A percentile compares a stretch with the other conserved stretches of the same genome.
These are phyloP conservation scores for Mycena rebaudengoi DNA, from an alignment of 768 basidiomycete genomes.

Conservation along the genomic window DNA sequence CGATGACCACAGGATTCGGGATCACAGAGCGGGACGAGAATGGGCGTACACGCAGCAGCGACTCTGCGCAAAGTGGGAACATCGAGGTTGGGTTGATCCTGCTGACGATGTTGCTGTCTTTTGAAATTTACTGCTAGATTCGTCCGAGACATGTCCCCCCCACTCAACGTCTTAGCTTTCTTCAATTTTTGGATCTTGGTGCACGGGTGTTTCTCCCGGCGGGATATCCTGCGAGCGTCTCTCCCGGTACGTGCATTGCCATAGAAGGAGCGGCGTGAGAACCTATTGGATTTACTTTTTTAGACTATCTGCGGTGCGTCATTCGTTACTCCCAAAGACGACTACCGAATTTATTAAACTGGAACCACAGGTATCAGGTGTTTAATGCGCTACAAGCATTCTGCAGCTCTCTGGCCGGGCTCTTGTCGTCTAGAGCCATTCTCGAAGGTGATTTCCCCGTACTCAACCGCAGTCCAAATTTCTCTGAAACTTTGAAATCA, in stretches of 20 bases:
- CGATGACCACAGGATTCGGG: neutral
- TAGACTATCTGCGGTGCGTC: constrained; percentile 65
- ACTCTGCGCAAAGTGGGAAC: neutral
- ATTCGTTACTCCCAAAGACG: too few species aligned
- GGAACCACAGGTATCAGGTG: constrained; percentile 63
- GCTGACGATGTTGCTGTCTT: too few species aligned
- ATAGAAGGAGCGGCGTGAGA: too few species aligned
- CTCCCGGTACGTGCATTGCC: constrained; percentile 53
- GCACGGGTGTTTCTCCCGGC: constrained; percentile 66
- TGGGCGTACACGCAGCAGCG: constrained; percentile 12
- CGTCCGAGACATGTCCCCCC: neutral
- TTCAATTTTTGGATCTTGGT: constrained; percentile 37
- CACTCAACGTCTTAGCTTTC: neutral
- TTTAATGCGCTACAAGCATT: constrained; percentile 75
- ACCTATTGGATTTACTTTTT: too few species aligned
- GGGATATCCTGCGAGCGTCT: constrained; percentile 68
- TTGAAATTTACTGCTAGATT: too few species aligned
- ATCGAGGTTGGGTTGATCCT: constrained; percentile 9
- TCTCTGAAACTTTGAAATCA: neutral
- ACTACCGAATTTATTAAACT: too few species aligned
- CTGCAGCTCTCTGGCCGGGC: constrained; percentile 69
- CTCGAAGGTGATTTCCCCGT: constrained; percentile 60
- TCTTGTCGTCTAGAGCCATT: constrained; percentile 72
- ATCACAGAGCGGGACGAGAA: constrained; percentile 18
- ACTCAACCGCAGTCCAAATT: neutral